Evolutionary conservation across 73 alveolate genomes (phyloP).

Genomic region (Symbiodinium natans): DNA sequence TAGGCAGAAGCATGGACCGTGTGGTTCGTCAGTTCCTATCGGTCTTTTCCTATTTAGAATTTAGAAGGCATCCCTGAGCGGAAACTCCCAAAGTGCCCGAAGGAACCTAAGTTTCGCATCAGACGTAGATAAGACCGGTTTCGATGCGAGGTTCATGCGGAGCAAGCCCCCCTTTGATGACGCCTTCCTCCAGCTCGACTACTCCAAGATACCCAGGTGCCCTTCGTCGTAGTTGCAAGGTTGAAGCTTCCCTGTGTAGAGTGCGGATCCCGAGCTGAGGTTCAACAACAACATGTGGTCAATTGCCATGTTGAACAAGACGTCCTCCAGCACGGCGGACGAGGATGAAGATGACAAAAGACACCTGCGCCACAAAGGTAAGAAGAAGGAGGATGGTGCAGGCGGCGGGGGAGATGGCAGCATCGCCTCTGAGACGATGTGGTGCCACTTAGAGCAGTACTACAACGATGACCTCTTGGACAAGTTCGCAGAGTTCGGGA

Average conservation of each 20-base stretch:
- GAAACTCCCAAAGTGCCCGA: too few species aligned
- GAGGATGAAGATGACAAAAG: not conserved
- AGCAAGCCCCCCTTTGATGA: conserved; percentile 59
- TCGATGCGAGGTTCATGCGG: conserved; percentile 75
- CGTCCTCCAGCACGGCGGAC: too few species aligned
- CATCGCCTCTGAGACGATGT: conserved; percentile 14
- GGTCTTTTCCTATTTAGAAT: too few species aligned
- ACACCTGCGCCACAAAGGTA: not conserved
- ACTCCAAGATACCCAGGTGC: conserved; percentile 40
- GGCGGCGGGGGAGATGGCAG: not conserved
- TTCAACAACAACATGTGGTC: conserved; percentile 89
- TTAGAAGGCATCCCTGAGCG: too few species aligned
- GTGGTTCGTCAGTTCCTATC: too few species aligned
- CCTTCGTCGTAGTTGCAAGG: too few species aligned
- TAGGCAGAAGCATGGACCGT: too few species aligned
- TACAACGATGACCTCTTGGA: conserved; percentile 43
- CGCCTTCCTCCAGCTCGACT: conserved; percentile 77
- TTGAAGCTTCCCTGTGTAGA: too few species aligned
- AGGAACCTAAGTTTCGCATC: too few species aligned
- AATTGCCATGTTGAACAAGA: not conserved
- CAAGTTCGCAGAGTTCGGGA: conserved; percentile 54
- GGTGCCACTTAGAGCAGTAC: conserved; percentile 83
- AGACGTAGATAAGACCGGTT: too few species aligned
- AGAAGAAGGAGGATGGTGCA: not conserved
- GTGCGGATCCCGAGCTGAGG: too few species aligned